Conservation (phyloP, 2,329 filamentous ascomycete species). For the Ophiostoma ips region DNA sequence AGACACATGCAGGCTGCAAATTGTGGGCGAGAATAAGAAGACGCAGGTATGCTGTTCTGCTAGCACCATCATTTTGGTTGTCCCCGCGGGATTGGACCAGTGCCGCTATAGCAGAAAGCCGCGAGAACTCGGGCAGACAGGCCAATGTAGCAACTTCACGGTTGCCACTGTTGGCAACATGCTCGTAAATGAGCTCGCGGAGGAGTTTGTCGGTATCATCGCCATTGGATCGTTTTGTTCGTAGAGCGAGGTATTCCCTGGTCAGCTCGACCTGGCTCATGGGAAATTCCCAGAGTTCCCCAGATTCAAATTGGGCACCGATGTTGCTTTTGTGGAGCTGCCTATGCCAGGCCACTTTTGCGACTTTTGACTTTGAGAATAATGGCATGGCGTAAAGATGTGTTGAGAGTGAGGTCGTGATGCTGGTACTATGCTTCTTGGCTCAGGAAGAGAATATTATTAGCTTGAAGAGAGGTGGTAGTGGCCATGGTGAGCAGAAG, state of each 20-base stretch:
- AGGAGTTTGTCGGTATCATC: constrained; percentile 16
- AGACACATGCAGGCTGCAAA: constrained; percentile 5
- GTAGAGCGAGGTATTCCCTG: constrained; percentile 2
- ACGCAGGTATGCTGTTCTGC: constrained; percentile 7
- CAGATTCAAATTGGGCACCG: not conserved
- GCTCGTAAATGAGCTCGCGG: constrained; percentile 12
- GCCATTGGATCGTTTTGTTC: not conserved
- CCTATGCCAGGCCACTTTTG: constrained; percentile 5
- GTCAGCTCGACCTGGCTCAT: not conserved
- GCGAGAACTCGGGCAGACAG: not conserved
- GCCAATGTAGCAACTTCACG: constrained; percentile 8
- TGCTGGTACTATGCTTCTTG: no score
- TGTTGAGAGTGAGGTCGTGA: not conserved
- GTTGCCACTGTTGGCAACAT: constrained; percentile 4
- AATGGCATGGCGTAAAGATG: constrained; percentile 1
- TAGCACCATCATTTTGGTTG: not conserved
- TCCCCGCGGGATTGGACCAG: constrained; percentile 5
- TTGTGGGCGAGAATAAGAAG: constrained; percentile 5
- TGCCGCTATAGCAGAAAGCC: not conserved
- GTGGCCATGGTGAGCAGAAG: no score
- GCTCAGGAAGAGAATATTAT: no score
- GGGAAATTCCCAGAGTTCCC: not conserved
- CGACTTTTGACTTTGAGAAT: constrained; percentile 1
- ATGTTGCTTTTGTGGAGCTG: constrained; percentile 1
- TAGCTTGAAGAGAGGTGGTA: no score